A percentile compares a stretch with the other conserved stretches of the same genome.
phyloP scores from a whole-genome alignment of 352 stramenopile species.

The Pythium pyrilobum region DNA sequence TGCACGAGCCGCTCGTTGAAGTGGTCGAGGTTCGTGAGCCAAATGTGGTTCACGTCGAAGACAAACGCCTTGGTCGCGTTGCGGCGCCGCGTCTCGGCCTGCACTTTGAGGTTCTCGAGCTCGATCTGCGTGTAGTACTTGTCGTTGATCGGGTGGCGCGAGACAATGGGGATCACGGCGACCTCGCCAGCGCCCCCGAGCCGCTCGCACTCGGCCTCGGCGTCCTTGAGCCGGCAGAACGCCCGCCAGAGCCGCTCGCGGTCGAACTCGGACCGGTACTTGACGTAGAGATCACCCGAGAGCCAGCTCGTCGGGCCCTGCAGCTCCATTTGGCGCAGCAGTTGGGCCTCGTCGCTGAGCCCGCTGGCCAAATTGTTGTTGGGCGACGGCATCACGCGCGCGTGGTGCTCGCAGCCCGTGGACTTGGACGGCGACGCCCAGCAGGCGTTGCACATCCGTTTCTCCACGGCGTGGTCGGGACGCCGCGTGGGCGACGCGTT shows the following conservation, averaged over 20 bases:
- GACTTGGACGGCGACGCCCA: slow-evolving; percentile 54
- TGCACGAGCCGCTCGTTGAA: slow-evolving; percentile 50
- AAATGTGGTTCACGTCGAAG: slow-evolving; percentile 88
- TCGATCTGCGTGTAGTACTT: slow-evolving; percentile 57
- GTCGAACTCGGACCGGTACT: slow-evolving; percentile 71
- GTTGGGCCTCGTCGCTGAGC: slow-evolving; percentile 47
- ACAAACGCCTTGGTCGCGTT: slow-evolving; percentile 82
- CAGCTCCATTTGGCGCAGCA: slow-evolving; percentile 44
- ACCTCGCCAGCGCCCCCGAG: slow-evolving; percentile 14
- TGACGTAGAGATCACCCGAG: slow-evolving; percentile 74
- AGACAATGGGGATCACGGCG: slow-evolving; percentile 46
- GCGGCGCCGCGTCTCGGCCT: slow-evolving; percentile 51
- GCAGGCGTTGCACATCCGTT: slow-evolving; percentile 78
- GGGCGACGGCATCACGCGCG: slow-evolving; percentile 25
- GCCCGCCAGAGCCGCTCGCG: slow-evolving; percentile 56
- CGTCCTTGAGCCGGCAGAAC: slow-evolving; percentile 38
- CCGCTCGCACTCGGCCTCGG: slow-evolving; percentile 26
- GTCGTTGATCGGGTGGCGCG: slow-evolving; percentile 60
- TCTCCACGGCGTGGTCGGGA: slow-evolving; percentile 63
- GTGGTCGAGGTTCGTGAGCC: slow-evolving; percentile 89
- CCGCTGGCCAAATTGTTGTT: slow-evolving; percentile 36
- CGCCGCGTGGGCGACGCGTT: slow-evolving; percentile 29
- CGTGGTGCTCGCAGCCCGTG: slow-evolving; percentile 63
- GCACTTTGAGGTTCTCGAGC: slow-evolving; percentile 63
- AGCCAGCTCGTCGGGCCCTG: slow-evolving; percentile 78